Evolutionary conservation across 1,139 yeast species (phyloP).

Genomic region (Blastobotrys aristatus): DNA sequence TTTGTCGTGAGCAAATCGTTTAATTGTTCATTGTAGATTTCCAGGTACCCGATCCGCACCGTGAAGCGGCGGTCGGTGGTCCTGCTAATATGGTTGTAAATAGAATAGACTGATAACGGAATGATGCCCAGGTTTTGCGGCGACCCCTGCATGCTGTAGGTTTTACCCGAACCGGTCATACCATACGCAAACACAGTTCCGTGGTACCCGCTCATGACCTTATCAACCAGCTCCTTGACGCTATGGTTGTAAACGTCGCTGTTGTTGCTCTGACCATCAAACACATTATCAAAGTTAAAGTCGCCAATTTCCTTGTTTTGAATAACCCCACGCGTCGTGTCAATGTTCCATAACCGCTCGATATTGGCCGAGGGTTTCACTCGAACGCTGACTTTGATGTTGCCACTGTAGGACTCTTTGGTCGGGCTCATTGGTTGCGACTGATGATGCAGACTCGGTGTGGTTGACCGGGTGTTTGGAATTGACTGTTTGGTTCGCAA

Average conservation of each 20-base stretch:
- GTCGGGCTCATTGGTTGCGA: constrained; percentile 6
- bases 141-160: constrained; percentile 83
- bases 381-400: constrained; percentile 35
- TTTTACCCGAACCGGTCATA: constrained; percentile 95
- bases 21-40: constrained; percentile 84
- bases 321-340: constrained; percentile 22
- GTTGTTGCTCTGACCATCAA: constrained; percentile 46
- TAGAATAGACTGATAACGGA: constrained; percentile 62
- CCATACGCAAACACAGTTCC: constrained; percentile 93
- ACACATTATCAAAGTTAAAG: constrained; percentile 75
- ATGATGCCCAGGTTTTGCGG: constrained; percentile 70
- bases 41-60: constrained; percentile 68
- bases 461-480: constrained; percentile 18
- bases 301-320: constrained; percentile 35
- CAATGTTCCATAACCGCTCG: constrained; percentile 26
- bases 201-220: constrained; percentile 74
- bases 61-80: constrained; percentile 36
- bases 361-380: constrained; percentile 29
- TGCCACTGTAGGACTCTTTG: constrained; percentile 27
- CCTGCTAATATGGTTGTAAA: constrained; percentile 48
- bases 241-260: constrained; percentile 54
- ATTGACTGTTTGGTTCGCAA: constrained; percentile 14
- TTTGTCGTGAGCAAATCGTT: constrained; percentile 54
- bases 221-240: constrained; percentile 58
- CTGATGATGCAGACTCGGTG: constrained; percentile 19